phyloP scores from a whole-genome alignment of 805 yeast species.

The Candida nitratophila region DNA sequence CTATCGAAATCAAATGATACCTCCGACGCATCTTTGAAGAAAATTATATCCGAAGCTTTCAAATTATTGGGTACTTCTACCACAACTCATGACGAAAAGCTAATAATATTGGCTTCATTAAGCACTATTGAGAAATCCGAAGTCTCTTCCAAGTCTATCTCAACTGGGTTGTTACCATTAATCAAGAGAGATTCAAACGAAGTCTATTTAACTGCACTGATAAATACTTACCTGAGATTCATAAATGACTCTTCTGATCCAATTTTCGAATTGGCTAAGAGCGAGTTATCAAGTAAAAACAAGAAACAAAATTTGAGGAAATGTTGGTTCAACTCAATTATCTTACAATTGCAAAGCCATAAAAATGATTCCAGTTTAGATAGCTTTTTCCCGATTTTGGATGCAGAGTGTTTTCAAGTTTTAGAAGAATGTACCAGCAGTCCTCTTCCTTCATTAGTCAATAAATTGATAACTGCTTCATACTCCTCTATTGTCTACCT shows the following conservation, averaged over 20 bases:
- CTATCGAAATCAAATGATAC: constrained; percentile 13
- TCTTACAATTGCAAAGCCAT: background rate
- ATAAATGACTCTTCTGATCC: constrained; percentile 42
- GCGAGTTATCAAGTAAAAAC: constrained; percentile 28
- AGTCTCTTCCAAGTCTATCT: constrained; percentile 12
- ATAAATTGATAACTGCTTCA: constrained; percentile 46
- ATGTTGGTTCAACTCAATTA: constrained; percentile 48
- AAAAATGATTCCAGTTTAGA: background rate
- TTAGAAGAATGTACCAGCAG: constrained; percentile 39
- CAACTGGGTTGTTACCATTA: constrained; percentile 32
- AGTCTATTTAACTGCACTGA: constrained; percentile 39
- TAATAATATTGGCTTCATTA: background rate
- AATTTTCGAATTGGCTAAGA: background rate
- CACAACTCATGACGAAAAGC: constrained; percentile 25
- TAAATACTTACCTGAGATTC: constrained; percentile 38
- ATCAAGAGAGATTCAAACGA: constrained; percentile 76
- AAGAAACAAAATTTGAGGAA: constrained; percentile 56
- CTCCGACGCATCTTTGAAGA: constrained; percentile 19
- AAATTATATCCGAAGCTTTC: constrained; percentile 45
- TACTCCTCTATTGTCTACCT: constrained; percentile 36
- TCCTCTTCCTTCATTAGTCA: constrained; percentile 48
- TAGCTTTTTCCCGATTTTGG: background rate
- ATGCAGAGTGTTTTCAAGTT: constrained; percentile 22
- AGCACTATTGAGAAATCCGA: background rate
- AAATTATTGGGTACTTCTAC: constrained; percentile 50